Percentiles rank a stretch among this genome's conserved stretches.
These are phyloP conservation scores for Cenchrus purpureus DNA, from an alignment of 176 grass and related monocot species.

Conservation along the genomic window DNA sequence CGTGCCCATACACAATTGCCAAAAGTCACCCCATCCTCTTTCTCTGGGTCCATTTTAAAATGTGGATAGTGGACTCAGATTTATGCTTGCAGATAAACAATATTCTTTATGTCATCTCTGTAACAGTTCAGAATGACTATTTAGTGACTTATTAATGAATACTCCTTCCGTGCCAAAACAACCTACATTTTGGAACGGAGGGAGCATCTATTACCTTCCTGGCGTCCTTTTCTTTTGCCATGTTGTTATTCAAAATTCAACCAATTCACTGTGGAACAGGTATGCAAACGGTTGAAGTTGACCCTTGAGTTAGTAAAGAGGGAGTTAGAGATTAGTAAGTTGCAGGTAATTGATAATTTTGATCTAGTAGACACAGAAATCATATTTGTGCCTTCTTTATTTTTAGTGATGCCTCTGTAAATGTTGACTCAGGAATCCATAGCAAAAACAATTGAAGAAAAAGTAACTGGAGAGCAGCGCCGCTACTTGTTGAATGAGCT, in stretches of 20 bases:
- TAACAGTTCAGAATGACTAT: background rate
- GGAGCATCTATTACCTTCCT: background rate
- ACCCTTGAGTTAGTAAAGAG: conserved; percentile 76
- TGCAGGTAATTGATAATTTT: conserved; percentile 55
- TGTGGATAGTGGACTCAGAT: background rate
- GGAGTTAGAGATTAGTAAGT: conserved; percentile 75
- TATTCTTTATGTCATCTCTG: background rate
- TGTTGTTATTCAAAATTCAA: conserved; percentile 11
- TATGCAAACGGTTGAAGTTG: conserved; percentile 68
- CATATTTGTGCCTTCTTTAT: conserved; percentile 17
- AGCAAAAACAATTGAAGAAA: conserved; percentile 86
- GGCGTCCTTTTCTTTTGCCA: conserved; percentile 8
- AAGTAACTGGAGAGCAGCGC: conserved; percentile 72
- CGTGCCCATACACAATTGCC: background rate
- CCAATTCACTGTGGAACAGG: conserved; percentile 48
- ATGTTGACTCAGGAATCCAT: conserved; percentile 46
- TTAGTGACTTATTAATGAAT: background rate
- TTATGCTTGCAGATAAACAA: conserved; percentile 49
- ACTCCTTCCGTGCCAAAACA: no score
- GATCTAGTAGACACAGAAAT: background rate
- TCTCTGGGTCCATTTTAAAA: background rate
- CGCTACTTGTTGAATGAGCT: conserved; percentile 80
- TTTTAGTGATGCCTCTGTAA: conserved; percentile 19
- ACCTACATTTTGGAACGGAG: no score
- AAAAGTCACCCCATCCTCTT: background rate